phyloP scores from a whole-genome alignment of 371 early-diverging fungal species.

The Amoeboaphelidium protococcarum region DNA sequence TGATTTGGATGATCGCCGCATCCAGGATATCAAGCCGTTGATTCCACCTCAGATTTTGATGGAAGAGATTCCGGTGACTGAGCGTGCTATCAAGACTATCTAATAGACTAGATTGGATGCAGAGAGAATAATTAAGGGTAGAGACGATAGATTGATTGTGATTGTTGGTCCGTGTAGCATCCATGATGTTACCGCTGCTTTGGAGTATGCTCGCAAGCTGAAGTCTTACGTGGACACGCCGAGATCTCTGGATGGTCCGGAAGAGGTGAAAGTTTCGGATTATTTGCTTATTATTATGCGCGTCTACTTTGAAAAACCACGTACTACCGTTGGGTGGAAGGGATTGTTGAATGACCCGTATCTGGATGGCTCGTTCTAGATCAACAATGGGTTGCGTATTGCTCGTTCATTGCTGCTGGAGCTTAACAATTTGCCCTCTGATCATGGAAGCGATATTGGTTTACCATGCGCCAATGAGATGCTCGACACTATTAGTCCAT shows the following conservation, averaged over 20 bases:
- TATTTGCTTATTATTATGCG: slow-evolving; percentile 68
- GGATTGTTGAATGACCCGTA: slow-evolving; percentile 46
- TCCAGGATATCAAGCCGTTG: slow-evolving; percentile 52
- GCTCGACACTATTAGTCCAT: slow-evolving; percentile 77
- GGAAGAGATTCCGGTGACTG: background rate
- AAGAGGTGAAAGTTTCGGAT: slow-evolving; percentile 14
- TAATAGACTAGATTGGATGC: slow-evolving; percentile 31
- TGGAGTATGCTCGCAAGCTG: slow-evolving; percentile 34
- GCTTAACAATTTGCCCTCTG: no score
- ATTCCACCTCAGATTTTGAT: slow-evolving; percentile 35
- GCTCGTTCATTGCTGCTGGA: slow-evolving; percentile 50
- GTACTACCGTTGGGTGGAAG: slow-evolving; percentile 44
- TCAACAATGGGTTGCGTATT: slow-evolving; percentile 65
- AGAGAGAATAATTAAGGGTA: slow-evolving; percentile 36
- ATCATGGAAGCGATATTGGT: no score
- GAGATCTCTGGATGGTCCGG: no score
- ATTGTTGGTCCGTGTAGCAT: slow-evolving; percentile 89
- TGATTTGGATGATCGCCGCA: slow-evolving; percentile 66
- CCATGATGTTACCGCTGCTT: slow-evolving; percentile 56
- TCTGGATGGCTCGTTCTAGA: slow-evolving; percentile 37
- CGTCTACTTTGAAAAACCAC: slow-evolving; percentile 64
- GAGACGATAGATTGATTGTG: slow-evolving; percentile 56
- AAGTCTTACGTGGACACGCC: slow-evolving; percentile 8
- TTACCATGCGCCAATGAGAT: slow-evolving; percentile 70
- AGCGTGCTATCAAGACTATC: slow-evolving; percentile 19